Conservation (phyloP, 1,284 basidiomycete genomes). For the Xerocomus cyaneibrunnescens region DNA sequence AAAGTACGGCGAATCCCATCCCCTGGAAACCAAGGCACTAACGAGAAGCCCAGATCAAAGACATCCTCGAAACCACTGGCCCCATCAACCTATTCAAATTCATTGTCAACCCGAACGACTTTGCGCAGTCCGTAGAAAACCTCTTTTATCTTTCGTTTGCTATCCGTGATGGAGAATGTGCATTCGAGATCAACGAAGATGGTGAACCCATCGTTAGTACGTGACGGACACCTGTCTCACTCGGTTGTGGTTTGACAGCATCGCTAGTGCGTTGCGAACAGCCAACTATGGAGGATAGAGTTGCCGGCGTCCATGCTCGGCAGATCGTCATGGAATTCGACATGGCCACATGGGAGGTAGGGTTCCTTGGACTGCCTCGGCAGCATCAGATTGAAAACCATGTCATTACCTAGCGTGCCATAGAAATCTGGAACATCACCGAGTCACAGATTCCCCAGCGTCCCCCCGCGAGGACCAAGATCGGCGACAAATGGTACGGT, state of each 20-base stretch:
- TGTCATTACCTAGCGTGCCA: slow-evolving; percentile 57
- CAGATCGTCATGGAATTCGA: slow-evolving; percentile 89
- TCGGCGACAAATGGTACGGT: slow-evolving; percentile 71
- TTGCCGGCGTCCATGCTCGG: slow-evolving; percentile 62
- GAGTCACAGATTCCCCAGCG: slow-evolving; percentile 68
- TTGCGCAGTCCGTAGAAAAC: slow-evolving; percentile 92
- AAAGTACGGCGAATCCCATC: slow-evolving; percentile 42
- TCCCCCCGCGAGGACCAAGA: slow-evolving; percentile 49
- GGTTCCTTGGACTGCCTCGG: slow-evolving; percentile 13
- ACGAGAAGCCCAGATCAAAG: slow-evolving; percentile 46
- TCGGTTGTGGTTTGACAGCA: slow-evolving; percentile 1
- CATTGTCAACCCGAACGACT: slow-evolving; percentile 84
- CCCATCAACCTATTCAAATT: slow-evolving; percentile 79
- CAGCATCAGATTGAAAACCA: neutral
- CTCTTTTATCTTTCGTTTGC: slow-evolving; percentile 92
- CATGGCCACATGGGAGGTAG: slow-evolving; percentile 76
- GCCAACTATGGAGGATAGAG: slow-evolving; percentile 64
- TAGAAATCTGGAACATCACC: slow-evolving; percentile 76
- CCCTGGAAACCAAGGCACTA: neutral
- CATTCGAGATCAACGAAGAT: slow-evolving; percentile 60
- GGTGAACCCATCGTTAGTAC: slow-evolving; percentile 76
- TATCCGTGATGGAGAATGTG: slow-evolving; percentile 80
- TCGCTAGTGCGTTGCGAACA: slow-evolving; percentile 58
- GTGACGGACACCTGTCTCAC: slow-evolving; percentile 29
- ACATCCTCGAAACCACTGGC: slow-evolving; percentile 48